Evolutionary conservation across 441 rosid species (phyloP), one percentile per base, ranked within the genome.

Genomic region (Erysimum cheiri): DNA sequence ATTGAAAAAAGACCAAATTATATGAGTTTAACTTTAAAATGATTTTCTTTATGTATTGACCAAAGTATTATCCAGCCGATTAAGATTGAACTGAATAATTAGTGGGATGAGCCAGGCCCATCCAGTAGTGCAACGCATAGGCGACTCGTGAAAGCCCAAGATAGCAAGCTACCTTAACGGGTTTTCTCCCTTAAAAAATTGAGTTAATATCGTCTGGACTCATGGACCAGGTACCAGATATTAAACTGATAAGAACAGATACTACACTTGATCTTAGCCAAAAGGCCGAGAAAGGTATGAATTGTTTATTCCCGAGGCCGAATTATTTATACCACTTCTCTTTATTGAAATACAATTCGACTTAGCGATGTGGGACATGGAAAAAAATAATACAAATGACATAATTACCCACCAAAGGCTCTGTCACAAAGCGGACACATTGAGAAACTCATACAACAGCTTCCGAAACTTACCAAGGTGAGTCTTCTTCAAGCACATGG

Each of bases 221-320:
- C 10, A 77, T 83, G 64, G 24, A 0, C 82, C 89, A 84, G 78
- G 60, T 81, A 87, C 83, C 87, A 87, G 84, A 86, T 87, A 88
- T 86, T 87, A 90, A 84, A 90, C 89, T 81, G 88, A 90, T 87
- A 89, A 82, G 85, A 89, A 84, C 96, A 88, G 85, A 86, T 88
- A 89, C 92, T 88, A 86, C 95, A 87, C 91, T 88, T 91, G 98
- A 91, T 93, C 96, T 89, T 91, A 89, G 96, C 96, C 97, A 83
- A 88, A 87, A 90, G 96, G 92, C 96, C 92, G 83, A 84, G 84
- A 86, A 85, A 86, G 85, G 73, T 70, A 70, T 74, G 60, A 76
- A 0, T 71, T 65, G 39, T 0, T 0, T 0, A 0, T 4, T 0
- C 0, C 0, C 9, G 0, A 26, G 5, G 41, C 64, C 6, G 3